A percentile compares a stretch with the other conserved stretches of the same genome.
Evolutionary conservation across 2,329 filamentous ascomycete species (phyloP).

Genomic region (Hirsutella rhossiliensis): DNA sequence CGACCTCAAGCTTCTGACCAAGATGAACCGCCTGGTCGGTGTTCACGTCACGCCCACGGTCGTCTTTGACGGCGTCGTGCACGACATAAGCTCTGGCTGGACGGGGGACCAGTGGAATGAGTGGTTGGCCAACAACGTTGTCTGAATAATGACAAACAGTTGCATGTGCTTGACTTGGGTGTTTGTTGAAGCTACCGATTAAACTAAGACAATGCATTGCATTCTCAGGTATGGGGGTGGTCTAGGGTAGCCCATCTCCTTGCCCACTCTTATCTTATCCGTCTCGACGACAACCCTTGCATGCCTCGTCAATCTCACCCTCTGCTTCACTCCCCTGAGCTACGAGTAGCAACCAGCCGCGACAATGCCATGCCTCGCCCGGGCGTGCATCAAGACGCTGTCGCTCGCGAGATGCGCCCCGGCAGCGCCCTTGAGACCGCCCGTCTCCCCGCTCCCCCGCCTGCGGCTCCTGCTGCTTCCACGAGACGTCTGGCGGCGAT

Average conservation of each 20-base stretch:
- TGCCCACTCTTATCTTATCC: too few relatives aligned
- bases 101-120: slow-evolving; percentile 71
- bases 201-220: too few relatives aligned
- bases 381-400: background rate
- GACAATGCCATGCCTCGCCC: slow-evolving; percentile 3
- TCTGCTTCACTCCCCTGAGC: too few relatives aligned
- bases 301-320: too few relatives aligned
- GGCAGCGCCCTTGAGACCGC: background rate
- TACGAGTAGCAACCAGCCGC: background rate
- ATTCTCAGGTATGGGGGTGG: too few relatives aligned
- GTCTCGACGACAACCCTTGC: too few relatives aligned
- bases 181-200: too few relatives aligned
- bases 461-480: background rate
- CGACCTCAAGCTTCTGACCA: slow-evolving; percentile 74
- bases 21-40: slow-evolving; percentile 65
- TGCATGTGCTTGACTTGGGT: too few relatives aligned
- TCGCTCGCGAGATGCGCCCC: background rate
- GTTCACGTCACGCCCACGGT: slow-evolving; percentile 89
- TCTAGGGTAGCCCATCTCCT: too few relatives aligned
- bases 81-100: slow-evolving; percentile 71
- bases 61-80: slow-evolving; percentile 75
- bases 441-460: background rate
- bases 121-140: slow-evolving; percentile 54
- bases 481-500: slow-evolving; percentile 13
- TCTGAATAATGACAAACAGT: slow-evolving; percentile 15